A percentile compares a stretch with the other conserved stretches of the same genome.
Evolutionary conservation across 768 basidiomycete genomes (phyloP).

Genomic region (Trametes cinnabarina): DNA sequence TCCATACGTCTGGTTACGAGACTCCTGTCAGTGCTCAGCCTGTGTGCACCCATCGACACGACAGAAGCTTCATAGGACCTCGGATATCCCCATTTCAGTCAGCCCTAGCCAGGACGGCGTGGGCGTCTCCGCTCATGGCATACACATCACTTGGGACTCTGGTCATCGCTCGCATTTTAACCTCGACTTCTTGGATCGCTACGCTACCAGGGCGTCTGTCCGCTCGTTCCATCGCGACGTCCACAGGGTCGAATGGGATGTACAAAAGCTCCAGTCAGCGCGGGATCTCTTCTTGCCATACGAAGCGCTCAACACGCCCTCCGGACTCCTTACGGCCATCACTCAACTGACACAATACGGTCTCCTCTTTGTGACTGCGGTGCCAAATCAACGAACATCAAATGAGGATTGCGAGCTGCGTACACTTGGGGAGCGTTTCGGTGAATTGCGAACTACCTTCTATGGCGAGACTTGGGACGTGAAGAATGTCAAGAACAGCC

Average conservation of each 20-base stretch:
- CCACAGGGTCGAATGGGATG: slow-evolving; percentile 44
- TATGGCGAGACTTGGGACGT: slow-evolving; percentile 93
- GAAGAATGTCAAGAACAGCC: slow-evolving; percentile 64
- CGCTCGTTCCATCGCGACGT: slow-evolving; percentile 46
- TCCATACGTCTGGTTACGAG: slow-evolving; percentile 77
- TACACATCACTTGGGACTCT: slow-evolving; percentile 55
- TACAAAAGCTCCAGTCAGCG: slow-evolving; percentile 33
- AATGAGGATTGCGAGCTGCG: slow-evolving; percentile 65
- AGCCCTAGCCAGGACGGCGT: slow-evolving; percentile 36
- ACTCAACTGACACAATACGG: slow-evolving; percentile 72
- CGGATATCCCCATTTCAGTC: slow-evolving; percentile 42
- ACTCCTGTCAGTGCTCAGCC: slow-evolving; percentile 69
- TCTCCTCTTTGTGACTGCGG: slow-evolving; percentile 66
- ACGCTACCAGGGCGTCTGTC: slow-evolving; percentile 40
- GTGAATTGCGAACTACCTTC: slow-evolving; percentile 81
- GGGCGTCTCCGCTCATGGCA: slow-evolving; percentile 40
- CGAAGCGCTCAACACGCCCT: slow-evolving; percentile 41
- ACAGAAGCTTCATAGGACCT: slow-evolving; percentile 62
- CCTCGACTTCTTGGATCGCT: slow-evolving; percentile 45
- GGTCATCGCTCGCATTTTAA: slow-evolving; percentile 60
- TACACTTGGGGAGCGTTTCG: slow-evolving; percentile 63
- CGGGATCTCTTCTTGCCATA: slow-evolving; percentile 58
- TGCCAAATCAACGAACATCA: slow-evolving; percentile 61
- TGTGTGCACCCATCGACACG: slow-evolving; percentile 43
- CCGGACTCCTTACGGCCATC: slow-evolving; percentile 56